phyloP scores from a whole-genome alignment of 345 rosid genomes.

The Pistacia vera region DNA sequence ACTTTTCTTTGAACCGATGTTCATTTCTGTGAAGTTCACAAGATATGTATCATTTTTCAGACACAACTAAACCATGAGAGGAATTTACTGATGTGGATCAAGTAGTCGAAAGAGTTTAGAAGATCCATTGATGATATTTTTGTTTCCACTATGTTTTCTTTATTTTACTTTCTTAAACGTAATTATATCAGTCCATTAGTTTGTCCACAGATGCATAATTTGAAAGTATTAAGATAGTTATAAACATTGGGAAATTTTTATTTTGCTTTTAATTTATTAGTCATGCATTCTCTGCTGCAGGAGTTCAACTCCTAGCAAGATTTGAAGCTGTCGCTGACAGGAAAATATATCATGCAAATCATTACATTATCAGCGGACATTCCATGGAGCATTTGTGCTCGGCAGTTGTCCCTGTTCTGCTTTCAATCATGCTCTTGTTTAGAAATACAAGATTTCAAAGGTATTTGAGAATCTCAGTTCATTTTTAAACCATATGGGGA shows the following conservation, averaged over 20 bases:
- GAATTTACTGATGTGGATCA: neutral
- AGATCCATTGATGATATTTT: neutral
- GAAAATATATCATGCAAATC: slow-evolving; percentile 59
- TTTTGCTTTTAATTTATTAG: neutral
- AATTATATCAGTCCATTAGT: neutral
- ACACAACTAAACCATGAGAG: slow-evolving; percentile 2
- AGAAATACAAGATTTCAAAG: slow-evolving; percentile 66
- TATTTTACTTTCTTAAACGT: neutral
- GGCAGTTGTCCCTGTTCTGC: slow-evolving; percentile 53
- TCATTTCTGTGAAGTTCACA: neutral
- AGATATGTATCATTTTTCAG: neutral
- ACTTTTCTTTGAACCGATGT: neutral
- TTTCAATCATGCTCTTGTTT: slow-evolving; percentile 71
- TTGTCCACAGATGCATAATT: neutral
- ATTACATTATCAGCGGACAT: slow-evolving; percentile 72
- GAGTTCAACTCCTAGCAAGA: slow-evolving; percentile 53
- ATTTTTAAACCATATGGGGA: slow-evolving; percentile 2
- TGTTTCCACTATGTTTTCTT: neutral
- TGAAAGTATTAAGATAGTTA: neutral
- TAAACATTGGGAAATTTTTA: neutral
- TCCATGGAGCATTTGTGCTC: slow-evolving; percentile 78
- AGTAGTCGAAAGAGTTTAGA: neutral
- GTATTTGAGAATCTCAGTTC: slow-evolving; percentile 32
- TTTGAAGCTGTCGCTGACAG: slow-evolving; percentile 62
- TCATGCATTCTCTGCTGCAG: slow-evolving; percentile 34